Evolutionary conservation across 2,329 filamentous ascomycete species (phyloP), one percentile per base, ranked within the genome.

Genomic region (Colletotrichum graminicola): DNA sequence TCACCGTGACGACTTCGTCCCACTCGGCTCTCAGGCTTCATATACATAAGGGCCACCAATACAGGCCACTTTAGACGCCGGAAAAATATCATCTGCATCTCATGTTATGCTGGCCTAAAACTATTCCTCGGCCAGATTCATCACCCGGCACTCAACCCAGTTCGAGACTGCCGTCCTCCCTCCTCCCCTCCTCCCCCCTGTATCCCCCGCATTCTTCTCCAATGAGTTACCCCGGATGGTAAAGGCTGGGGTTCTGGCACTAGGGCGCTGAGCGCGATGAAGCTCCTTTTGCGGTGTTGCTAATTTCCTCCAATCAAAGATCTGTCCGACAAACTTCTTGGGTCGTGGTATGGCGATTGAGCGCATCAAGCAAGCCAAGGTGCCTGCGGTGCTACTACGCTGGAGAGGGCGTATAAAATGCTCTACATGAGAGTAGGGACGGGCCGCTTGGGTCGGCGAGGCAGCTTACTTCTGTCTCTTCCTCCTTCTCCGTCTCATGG

Each of bases 151-250:
- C 43, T 68, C 54, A 26, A 14, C 16, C 68, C 54, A 63, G 23
- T 39, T 71, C 52, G 45, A 63, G 47, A 68, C 54, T 45, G 32
- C 59, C 23, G 32, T 32, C 47, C 47, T 47, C 16, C 59, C 41
- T 43, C 41, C 18, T 21, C 41, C 23, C 51, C 26, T 52, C 52
- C 65, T 36, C 63, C 63, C 67, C 62, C 63, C 51, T 65, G 63
- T 65, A 68, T 63, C 65, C 68, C 65, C 68, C 68, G 65, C 68
- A 71, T 68, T 64, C 68, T 68, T 60, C 68, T 68, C 68, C 65
- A 68, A 71, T 71, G 59, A 49, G 34, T 63, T 60, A 60, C 45
- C 54, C 65, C 65, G 60, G 59, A 49, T 29, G 45, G 26, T 4
- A 47, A 26, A 62, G 34, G 49, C 29, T 34, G 56, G 49, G 49